A percentile compares a stretch with the other conserved stretches of the same genome.
These are phyloP conservation scores for Decorospora gaudefroyi DNA, from an alignment of 2,329 filamentous ascomycete genomes.

Conservation along the genomic window DNA sequence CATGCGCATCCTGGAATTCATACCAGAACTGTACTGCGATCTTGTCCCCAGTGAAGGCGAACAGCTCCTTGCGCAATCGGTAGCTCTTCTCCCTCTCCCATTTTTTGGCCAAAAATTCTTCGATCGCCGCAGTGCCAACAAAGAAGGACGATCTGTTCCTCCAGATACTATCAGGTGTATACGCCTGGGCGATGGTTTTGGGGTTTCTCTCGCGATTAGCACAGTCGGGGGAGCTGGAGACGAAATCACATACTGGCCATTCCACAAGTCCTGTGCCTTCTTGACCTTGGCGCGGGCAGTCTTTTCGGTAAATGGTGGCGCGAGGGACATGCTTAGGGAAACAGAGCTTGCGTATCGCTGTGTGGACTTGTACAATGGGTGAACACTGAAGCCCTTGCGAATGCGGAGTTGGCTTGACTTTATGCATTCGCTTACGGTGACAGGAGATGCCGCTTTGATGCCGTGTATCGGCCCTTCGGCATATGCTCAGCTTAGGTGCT, in stretches of 20 bases:
- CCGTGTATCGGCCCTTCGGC: conserved; percentile 14
- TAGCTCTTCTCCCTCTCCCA: conserved; percentile 76
- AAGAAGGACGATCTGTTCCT: conserved; percentile 75
- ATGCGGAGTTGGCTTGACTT: background rate
- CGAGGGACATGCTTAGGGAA: conserved; percentile 47
- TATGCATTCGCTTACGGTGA: background rate
- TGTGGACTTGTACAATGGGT: background rate
- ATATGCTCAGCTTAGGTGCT: conserved; percentile 1
- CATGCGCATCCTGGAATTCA: conserved; percentile 70
- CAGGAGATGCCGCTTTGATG: background rate
- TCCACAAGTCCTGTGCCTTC: conserved; percentile 82
- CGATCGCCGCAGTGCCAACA: conserved; percentile 68
- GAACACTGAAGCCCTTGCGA: background rate
- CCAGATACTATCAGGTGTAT: conserved; percentile 79
- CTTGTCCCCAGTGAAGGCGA: conserved; percentile 73
- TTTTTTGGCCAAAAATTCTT: conserved; percentile 70
- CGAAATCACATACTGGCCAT: conserved; percentile 63
- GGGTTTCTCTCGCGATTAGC: conserved; percentile 60
- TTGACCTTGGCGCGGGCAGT: conserved; percentile 78
- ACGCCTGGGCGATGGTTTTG: conserved; percentile 67
- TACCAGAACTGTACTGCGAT: conserved; percentile 94
- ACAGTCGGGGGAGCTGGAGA: background rate
- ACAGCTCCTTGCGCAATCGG: conserved; percentile 79
- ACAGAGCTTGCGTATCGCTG: background rate
- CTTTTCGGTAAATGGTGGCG: conserved; percentile 76